A percentile compares a stretch with the other conserved stretches of the same genome.
These are phyloP conservation scores for Penicillium fimorum DNA, from an alignment of 495 filamentous ascomycete genomes.

Conservation along the genomic window DNA sequence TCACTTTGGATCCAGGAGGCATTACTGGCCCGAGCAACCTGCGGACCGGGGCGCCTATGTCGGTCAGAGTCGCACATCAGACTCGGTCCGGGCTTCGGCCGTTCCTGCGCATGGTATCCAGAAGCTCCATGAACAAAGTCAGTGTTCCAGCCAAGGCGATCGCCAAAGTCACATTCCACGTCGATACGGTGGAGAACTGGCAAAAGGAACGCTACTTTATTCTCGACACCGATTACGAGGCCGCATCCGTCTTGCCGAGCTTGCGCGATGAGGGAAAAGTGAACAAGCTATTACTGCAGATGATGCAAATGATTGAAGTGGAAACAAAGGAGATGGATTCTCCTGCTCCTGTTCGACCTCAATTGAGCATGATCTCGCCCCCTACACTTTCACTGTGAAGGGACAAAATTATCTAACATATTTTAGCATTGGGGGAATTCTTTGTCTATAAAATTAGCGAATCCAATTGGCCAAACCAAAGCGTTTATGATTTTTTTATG, in stretches of 20 bases:
- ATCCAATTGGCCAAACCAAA: neutral
- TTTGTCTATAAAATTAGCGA: constrained; percentile 9
- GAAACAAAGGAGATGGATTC: constrained; percentile 33
- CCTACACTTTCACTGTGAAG: constrained; percentile 5
- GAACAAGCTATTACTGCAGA: constrained; percentile 31
- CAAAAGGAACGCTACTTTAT: constrained; percentile 43
- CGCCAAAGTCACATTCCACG: constrained; percentile 41
- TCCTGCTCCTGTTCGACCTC: constrained; percentile 18
- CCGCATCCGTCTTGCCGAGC: constrained; percentile 39
- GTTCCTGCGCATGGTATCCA: constrained; percentile 40
- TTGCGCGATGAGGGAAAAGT: constrained; percentile 33
- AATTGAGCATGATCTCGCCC: constrained; percentile 7
- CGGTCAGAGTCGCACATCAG: constrained; percentile 36
- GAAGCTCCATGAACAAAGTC: constrained; percentile 41
- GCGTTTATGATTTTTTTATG: neutral
- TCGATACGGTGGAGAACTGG: constrained; percentile 33
- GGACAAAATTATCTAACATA: neutral
- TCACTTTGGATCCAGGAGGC: constrained; percentile 43
- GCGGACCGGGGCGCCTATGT: constrained; percentile 30
- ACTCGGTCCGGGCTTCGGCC: constrained; percentile 40
- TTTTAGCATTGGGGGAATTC: constrained; percentile 1
- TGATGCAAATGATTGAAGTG: constrained; percentile 38
- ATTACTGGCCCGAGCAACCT: constrained; percentile 33
- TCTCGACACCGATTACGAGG: constrained; percentile 40
- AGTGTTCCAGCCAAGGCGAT: constrained; percentile 43